phyloP scores from a whole-genome alignment of 2,329 filamentous ascomycete species.

The Cladophialophora bantiana region DNA sequence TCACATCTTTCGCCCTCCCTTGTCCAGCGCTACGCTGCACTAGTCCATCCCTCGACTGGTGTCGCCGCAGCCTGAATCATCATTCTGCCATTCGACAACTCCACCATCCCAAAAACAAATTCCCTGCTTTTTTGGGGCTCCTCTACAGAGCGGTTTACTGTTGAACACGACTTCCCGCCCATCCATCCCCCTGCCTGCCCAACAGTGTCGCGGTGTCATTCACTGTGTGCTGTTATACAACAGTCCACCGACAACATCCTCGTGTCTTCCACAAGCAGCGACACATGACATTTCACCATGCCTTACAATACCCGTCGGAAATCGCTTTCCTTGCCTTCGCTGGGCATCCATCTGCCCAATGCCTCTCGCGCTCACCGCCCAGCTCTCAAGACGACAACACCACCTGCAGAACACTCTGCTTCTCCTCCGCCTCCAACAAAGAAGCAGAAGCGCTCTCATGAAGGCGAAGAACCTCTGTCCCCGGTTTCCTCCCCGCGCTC shows the following conservation, averaged over 20 bases:
- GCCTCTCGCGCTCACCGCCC: conserved; percentile 64
- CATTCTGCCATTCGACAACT: conserved; percentile 29
- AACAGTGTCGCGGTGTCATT: conserved; percentile 20
- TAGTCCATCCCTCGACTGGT: conserved; percentile 25
- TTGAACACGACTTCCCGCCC: conserved; percentile 33
- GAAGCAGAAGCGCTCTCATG: conserved; percentile 80
- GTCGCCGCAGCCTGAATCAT: conserved; percentile 38
- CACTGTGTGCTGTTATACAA: conserved; percentile 36
- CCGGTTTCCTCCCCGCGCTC: conserved; percentile 45
- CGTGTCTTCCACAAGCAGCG: conserved; percentile 24
- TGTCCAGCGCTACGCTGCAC: conserved; percentile 21
- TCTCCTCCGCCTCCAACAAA: conserved; percentile 69
- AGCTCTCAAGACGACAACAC: conserved; percentile 67
- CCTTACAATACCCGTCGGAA: conserved; percentile 97
- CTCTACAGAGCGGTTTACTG: conserved; percentile 19
- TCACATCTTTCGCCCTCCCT: conserved; percentile 27
- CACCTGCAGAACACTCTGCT: conserved; percentile 59
- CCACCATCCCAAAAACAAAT: conserved; percentile 24
- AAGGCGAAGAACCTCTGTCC: conserved; percentile 44
- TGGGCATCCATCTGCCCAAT: conserved; percentile 84
- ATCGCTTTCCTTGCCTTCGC: conserved; percentile 87
- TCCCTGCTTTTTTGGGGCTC: conserved; percentile 14
- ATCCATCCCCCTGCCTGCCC: conserved; percentile 19
- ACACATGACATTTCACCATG: conserved; percentile 60
- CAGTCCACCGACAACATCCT: conserved; percentile 29